phyloP scores from a whole-genome alignment of 352 stramenopile genomes.

The Pythium biforme region DNA sequence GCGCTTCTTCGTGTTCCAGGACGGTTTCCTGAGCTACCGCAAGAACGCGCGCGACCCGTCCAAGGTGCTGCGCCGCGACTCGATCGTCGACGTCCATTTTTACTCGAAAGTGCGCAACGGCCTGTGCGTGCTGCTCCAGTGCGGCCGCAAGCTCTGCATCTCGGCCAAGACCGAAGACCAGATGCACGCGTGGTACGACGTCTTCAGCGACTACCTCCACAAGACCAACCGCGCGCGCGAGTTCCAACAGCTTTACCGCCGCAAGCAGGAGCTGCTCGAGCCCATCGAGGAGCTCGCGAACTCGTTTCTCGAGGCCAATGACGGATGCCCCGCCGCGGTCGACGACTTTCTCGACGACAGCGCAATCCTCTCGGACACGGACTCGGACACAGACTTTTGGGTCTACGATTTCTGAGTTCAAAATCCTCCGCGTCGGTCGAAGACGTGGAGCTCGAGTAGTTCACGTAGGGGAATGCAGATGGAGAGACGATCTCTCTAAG shows the following conservation, averaged over 20 bases:
- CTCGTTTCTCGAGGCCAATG: slow-evolving; percentile 4
- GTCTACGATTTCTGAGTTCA: slow-evolving; percentile 17
- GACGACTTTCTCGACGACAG: slow-evolving; percentile 1
- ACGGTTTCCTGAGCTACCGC: slow-evolving; percentile 58
- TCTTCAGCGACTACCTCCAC: slow-evolving; percentile 50
- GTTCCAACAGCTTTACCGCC: slow-evolving; percentile 17
- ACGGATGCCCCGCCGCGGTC: no score
- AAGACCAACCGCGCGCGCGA: slow-evolving; percentile 16
- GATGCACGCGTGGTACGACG: slow-evolving; percentile 60
- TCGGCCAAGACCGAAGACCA: slow-evolving; percentile 53
- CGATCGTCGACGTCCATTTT: slow-evolving; percentile 53
- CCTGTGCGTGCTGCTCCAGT: slow-evolving; percentile 48
- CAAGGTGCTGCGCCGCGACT: slow-evolving; percentile 47
- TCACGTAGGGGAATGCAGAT: background rate
- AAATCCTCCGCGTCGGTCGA: slow-evolving; percentile 5
- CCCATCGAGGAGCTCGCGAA: slow-evolving; percentile 21
- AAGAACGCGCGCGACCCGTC: slow-evolving; percentile 55
- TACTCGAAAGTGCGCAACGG: slow-evolving; percentile 49
- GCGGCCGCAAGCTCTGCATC: slow-evolving; percentile 45
- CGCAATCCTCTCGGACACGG: slow-evolving; percentile 19
- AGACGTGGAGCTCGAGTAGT: background rate
- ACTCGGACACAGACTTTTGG: slow-evolving; percentile 26
- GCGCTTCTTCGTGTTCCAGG: slow-evolving; percentile 77
- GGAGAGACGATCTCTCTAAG: slow-evolving; percentile 7
- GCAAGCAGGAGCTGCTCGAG: slow-evolving; percentile 15